Base-by-base conservation (phyloP, 345 rosid genomes). In the Boechera retrofracta region DNA sequence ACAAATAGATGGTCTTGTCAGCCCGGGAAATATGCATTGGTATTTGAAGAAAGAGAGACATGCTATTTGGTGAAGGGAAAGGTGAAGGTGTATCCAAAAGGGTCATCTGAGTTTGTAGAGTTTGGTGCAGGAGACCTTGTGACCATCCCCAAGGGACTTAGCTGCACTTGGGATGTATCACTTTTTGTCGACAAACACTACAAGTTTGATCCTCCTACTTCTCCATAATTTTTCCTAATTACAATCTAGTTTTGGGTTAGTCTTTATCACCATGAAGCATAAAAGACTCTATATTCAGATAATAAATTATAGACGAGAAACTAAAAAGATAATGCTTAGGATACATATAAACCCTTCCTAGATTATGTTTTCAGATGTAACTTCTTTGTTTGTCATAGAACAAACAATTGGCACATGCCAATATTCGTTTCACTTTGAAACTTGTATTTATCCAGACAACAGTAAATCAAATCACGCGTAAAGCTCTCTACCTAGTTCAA, bases 111-210 rank as follows among this genome's bases (percentile, higher is more conserved):
- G 56, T 84, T 63, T 72, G 95, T 92, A 2, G 98, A 92, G 87
- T 94, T 94, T 69, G 97, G 97, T 0, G 93, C 95, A 0, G 98
- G 98, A 77, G 98, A 94, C 84, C 91, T 94, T 54, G 97, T 94
- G 56, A 84, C 69, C 56, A 89, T 94, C 29, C 98, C 97, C 0
- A 90, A 89, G 73, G 98, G 98, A 24, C 87, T 90, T 56, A 92
- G 98, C 74, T 94, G 97, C 82, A 92, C 91, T 39, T 94, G 98
- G 98, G 98, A 94, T 55, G 92, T 90, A 8, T 86, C 92, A 10
- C 79, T 90, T 24, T 89, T 97, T 29, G 82, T 94, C 44, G 98
- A 94, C 82, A 94, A 94, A 81, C 82, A 88, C 84, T 94, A 92
- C 89, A 88, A 89, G 74, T 91, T 94, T 28, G 96, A 94, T 86